A percentile compares a stretch with the other conserved stretches of the same genome.
These are phyloP conservation scores for Zymoseptoria pseudotritici DNA, from an alignment of 2,329 filamentous ascomycete genomes.

Conservation along the genomic window DNA sequence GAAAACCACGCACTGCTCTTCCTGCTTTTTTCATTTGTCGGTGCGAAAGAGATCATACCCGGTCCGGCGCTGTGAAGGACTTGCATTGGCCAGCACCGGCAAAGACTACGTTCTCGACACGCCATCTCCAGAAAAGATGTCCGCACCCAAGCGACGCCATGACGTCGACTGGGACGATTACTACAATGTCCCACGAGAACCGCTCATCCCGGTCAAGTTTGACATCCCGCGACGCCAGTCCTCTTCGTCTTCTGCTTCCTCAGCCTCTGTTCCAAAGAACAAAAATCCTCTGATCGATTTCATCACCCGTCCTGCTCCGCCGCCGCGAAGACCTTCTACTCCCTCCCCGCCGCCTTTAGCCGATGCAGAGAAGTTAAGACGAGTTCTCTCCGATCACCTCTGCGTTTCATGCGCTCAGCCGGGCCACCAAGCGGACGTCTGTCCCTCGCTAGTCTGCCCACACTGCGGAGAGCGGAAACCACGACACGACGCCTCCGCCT, in stretches of 20 bases:
- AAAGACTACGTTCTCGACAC: background rate
- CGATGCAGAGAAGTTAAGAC: background rate
- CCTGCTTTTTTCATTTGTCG: background rate
- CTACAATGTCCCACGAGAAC: background rate
- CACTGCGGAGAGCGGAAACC: conserved; percentile 8
- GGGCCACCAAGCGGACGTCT: conserved; percentile 7
- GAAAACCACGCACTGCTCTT: background rate
- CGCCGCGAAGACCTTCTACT: too few relatives aligned
- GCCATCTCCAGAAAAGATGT: background rate
- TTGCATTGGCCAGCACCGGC: background rate
- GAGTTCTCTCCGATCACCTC: background rate
- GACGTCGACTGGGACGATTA: background rate
- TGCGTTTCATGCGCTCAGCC: conserved; percentile 11
- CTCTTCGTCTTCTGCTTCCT: background rate
- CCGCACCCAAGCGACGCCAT: background rate
- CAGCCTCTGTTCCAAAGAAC: background rate
- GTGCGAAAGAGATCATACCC: too few relatives aligned
- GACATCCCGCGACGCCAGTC: background rate
- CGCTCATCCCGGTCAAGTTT: background rate
- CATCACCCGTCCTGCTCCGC: background rate
- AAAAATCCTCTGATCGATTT: background rate
- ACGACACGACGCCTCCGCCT: conserved; percentile 7
- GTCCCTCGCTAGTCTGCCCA: conserved; percentile 5
- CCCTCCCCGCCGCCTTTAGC: background rate
- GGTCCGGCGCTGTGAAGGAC: background rate